Evolutionary conservation across 2,329 filamentous ascomycete species (phyloP).

Genomic region (Talaromyces amestolkiae): DNA sequence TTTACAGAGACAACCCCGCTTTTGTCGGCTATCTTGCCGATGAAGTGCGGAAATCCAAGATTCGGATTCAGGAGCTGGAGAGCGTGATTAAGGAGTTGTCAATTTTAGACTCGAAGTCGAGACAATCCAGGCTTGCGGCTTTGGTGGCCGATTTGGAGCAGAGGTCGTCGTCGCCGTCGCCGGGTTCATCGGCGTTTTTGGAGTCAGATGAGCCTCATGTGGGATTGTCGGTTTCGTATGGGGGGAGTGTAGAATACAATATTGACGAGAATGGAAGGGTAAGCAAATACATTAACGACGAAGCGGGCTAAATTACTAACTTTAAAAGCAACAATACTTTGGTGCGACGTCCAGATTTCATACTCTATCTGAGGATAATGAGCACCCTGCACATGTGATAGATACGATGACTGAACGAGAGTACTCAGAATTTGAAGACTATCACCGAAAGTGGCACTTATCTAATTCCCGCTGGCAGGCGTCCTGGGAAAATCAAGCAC

Average conservation of each 20-base stretch:
- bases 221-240: slow-evolving; percentile 15
- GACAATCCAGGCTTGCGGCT: slow-evolving; percentile 16
- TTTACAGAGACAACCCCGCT: slow-evolving; percentile 19
- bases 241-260: slow-evolving; percentile 18
- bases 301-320: background rate
- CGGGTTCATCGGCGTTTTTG: slow-evolving; percentile 7
- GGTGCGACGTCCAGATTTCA: slow-evolving; percentile 22
- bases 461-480: slow-evolving; percentile 20
- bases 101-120: slow-evolving; percentile 16
- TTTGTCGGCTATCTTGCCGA: slow-evolving; percentile 16
- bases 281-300: background rate
- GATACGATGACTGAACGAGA: slow-evolving; percentile 12
- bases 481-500: slow-evolving; percentile 18
- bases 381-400: background rate
- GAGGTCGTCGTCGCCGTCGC: slow-evolving; percentile 2
- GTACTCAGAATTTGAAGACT: slow-evolving; percentile 17
- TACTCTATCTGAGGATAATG: slow-evolving; percentile 13
- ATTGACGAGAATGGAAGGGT: slow-evolving; percentile 20
- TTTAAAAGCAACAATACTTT: slow-evolving; percentile 18
- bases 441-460: slow-evolving; percentile 21
- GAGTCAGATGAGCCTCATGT: slow-evolving; percentile 15
- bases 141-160: slow-evolving; percentile 7
- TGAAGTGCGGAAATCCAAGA: slow-evolving; percentile 18
- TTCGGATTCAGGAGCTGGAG: slow-evolving; percentile 16
- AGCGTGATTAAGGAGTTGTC: slow-evolving; percentile 15